A percentile compares a stretch with the other conserved stretches of the same genome.
These are phyloP conservation scores for Eutrema salsugineum DNA, from an alignment of 441 rosid species.

Conservation along the genomic window DNA sequence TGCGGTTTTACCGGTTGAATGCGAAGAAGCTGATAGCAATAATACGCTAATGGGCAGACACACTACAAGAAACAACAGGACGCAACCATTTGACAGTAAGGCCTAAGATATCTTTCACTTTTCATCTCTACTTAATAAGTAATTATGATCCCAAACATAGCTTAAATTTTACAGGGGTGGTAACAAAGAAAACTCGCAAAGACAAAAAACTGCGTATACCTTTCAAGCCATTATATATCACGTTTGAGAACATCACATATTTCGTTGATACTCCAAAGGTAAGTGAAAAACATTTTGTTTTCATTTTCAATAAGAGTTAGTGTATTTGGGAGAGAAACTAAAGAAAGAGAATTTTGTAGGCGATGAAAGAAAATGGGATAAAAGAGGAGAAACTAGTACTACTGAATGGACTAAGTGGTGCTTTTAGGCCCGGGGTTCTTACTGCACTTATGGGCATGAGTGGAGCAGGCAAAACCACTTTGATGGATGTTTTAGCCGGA, in stretches of 20 bases:
- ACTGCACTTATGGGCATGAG: constrained; percentile 68
- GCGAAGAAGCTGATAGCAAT: constrained; percentile 2
- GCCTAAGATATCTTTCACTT: neutral
- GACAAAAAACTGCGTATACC: constrained; percentile 49
- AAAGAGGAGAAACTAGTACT: constrained; percentile 37
- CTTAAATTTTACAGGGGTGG: constrained; percentile 19
- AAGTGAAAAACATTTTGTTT: neutral
- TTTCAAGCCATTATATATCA: constrained; percentile 41
- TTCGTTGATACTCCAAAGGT: constrained; percentile 50
- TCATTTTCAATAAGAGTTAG: neutral
- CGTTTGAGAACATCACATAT: constrained; percentile 46
- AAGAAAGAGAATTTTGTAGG: constrained; percentile 22
- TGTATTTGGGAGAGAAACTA: neutral
- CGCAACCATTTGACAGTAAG: constrained; percentile 20
- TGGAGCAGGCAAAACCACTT: constrained; percentile 70
- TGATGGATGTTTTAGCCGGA: constrained; percentile 62
- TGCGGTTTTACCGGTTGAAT: neutral
- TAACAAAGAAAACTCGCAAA: constrained; percentile 3
- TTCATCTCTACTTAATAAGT: neutral
- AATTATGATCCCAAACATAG: constrained; percentile 31
- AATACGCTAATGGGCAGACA: neutral
- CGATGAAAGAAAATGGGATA: constrained; percentile 43
- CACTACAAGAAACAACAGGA: neutral
- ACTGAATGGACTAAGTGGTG: constrained; percentile 49
- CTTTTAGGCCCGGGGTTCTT: constrained; percentile 54